Conservation (phyloP, 305 asterid genomes). For the Fraxinus platypoda region DNA sequence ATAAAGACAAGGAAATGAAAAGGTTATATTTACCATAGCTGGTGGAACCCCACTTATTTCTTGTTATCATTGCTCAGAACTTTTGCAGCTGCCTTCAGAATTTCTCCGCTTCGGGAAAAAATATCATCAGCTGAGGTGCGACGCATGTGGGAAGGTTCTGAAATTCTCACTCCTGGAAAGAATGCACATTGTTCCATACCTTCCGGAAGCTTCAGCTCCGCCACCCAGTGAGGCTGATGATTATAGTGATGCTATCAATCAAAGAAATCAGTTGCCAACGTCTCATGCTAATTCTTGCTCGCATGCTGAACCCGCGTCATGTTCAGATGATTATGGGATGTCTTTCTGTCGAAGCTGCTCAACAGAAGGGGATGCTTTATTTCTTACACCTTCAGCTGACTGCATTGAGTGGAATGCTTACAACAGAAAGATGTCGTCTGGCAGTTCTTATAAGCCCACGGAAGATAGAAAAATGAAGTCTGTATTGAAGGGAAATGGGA, state of each 20-base stretch:
- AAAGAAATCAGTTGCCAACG: constrained; percentile 28
- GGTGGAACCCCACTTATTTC: constrained; percentile 75
- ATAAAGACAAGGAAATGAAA: constrained; percentile 35
- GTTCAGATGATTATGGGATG: constrained; percentile 54
- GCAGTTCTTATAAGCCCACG: constrained; percentile 23
- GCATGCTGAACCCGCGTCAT: constrained; percentile 42
- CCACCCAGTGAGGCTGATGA: constrained; percentile 47
- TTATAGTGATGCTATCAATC: constrained; percentile 12
- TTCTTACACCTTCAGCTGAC: constrained; percentile 19
- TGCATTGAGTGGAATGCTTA: constrained; percentile 22
- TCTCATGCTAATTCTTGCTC: constrained; percentile 30
- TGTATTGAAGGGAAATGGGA: constrained; percentile 22
- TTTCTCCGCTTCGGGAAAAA: constrained; percentile 53
- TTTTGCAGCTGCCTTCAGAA: constrained; percentile 74
- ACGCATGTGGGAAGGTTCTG: constrained; percentile 50
- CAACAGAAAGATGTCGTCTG: constrained; percentile 33
- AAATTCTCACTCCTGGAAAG: constrained; percentile 51
- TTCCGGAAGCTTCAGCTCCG: constrained; percentile 44
- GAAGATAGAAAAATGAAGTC: constrained; percentile 58
- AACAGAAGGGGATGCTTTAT: constrained; percentile 48
- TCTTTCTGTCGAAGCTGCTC: constrained; percentile 53
- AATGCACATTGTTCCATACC: constrained; percentile 50
- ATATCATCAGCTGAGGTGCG: constrained; percentile 65
- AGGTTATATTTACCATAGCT: constrained; percentile 41
- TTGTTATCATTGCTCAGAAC: constrained; percentile 65